These are phyloP conservation scores for Cyberlindnera nakhonratchasimensis DNA, from an alignment of 805 yeast species.

Conservation along the genomic window DNA sequence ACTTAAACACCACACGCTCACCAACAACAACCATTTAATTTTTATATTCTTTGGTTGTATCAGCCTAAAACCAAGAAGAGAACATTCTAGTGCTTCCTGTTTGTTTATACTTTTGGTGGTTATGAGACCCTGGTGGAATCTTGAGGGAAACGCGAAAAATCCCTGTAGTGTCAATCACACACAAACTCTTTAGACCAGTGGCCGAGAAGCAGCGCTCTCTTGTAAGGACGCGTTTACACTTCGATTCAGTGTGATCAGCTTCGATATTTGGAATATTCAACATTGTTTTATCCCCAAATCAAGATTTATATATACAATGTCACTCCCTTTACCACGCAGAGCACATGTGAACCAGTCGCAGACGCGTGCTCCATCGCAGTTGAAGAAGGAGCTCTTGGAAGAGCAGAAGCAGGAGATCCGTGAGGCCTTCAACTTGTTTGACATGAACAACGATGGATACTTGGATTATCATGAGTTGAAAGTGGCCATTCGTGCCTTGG, in stretches of 20 bases:
- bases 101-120: not conserved
- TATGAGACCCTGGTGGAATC: not conserved
- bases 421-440: constrained; percentile 90
- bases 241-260: not conserved
- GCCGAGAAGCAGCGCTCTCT: too few relatives aligned
- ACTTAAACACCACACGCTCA: constrained; percentile 18
- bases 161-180: too few relatives aligned
- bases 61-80: not conserved
- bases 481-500: constrained; percentile 86
- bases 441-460: constrained; percentile 86
- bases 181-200: not conserved
- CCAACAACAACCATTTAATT: constrained; percentile 17
- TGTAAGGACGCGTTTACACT: not conserved
- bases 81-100: not conserved
- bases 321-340: constrained; percentile 19
- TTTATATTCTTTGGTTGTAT: not conserved
- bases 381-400: constrained; percentile 65
- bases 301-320: constrained; percentile 4
- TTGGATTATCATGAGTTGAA: constrained; percentile 91
- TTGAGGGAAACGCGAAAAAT: not conserved
- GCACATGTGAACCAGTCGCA: constrained; percentile 7
- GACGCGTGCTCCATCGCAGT: constrained; percentile 33
- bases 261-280: not conserved
- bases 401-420: constrained; percentile 89
- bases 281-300: too few relatives aligned